Conservation (phyloP, 2,329 filamentous ascomycete genomes). For the Zymoseptoria brevis region DNA sequence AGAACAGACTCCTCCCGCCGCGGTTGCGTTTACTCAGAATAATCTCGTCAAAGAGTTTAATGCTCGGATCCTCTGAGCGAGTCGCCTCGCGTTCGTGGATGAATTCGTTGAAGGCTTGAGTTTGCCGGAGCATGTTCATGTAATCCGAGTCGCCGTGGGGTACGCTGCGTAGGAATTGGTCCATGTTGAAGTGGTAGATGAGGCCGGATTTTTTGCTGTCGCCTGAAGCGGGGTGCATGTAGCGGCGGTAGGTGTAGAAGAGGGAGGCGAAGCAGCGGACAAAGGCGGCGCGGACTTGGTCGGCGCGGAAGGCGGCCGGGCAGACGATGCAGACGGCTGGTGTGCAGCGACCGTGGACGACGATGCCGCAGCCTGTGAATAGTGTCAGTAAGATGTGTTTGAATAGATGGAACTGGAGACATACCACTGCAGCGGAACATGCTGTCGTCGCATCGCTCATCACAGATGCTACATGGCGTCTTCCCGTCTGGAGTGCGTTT, state of each 20-base stretch:
- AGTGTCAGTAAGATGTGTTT: slow-evolving; percentile 10
- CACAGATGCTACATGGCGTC: slow-evolving; percentile 63
- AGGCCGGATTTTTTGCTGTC: slow-evolving; percentile 56
- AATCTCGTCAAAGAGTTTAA: slow-evolving; percentile 76
- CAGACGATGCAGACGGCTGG: slow-evolving; percentile 56
- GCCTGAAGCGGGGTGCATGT: slow-evolving; percentile 49
- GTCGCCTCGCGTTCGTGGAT: slow-evolving; percentile 68
- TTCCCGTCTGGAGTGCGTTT: slow-evolving; percentile 53
- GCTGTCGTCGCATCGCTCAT: slow-evolving; percentile 65
- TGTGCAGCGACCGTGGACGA: slow-evolving; percentile 52
- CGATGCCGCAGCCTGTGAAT: slow-evolving; percentile 45
- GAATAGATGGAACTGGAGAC: slow-evolving; percentile 16
- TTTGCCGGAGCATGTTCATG: slow-evolving; percentile 55
- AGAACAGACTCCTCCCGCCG: slow-evolving; percentile 58
- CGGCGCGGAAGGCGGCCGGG: slow-evolving; percentile 55
- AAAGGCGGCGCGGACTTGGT: slow-evolving; percentile 60
- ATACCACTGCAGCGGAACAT: slow-evolving; percentile 61
- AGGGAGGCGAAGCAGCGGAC: slow-evolving; percentile 61
- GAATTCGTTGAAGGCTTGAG: slow-evolving; percentile 60
- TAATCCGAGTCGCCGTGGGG: slow-evolving; percentile 58
- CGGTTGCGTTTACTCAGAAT: slow-evolving; percentile 69
- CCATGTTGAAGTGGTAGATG: slow-evolving; percentile 58
- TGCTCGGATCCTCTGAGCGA: slow-evolving; percentile 52
- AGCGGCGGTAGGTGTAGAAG: slow-evolving; percentile 61
- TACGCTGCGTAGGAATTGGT: slow-evolving; percentile 56